Conservation (phyloP, 306 rosid species). For the Trichosanthes truncata region DNA sequence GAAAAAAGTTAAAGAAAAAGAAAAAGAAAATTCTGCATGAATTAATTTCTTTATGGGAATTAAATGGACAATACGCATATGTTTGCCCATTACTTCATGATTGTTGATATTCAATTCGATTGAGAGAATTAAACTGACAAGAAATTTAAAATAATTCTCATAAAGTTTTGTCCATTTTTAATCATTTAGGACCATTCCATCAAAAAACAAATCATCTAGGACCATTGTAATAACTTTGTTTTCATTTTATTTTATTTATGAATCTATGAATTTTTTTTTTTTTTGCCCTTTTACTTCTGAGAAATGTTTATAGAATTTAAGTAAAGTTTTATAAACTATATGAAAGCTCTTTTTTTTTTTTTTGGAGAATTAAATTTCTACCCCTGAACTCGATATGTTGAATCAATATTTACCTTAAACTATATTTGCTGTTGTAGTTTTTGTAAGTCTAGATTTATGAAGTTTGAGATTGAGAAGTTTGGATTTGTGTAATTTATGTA, state of each 20-base stretch:
- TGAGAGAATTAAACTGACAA: slow-evolving; percentile 6
- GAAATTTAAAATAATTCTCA: neutral
- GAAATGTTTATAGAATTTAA: too few species aligned
- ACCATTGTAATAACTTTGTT: neutral
- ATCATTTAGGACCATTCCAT: neutral
- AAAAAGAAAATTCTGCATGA: neutral
- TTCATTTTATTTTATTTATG: neutral
- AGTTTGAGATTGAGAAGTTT: too few species aligned
- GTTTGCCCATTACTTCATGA: slow-evolving; percentile 6
- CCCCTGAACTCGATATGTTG: neutral
- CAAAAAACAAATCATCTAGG: neutral
- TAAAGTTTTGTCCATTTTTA: neutral
- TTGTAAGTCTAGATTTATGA: neutral
- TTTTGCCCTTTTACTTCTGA: neutral
- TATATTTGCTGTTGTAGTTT: too few species aligned
- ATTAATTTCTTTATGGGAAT: neutral
- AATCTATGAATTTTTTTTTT: neutral
- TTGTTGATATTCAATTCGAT: slow-evolving; percentile 3
- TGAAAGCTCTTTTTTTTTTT: too few species aligned
- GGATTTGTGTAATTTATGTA: too few species aligned
- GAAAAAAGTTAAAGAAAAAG: neutral
- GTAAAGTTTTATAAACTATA: too few species aligned
- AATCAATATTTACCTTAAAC: neutral
- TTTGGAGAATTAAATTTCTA: neutral
- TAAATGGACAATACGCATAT: slow-evolving; percentile 5